A percentile compares a stretch with the other conserved stretches of the same genome.
Evolutionary conservation across 2,329 filamentous ascomycete species (phyloP).

Genomic region (Monosporascus sp.): DNA sequence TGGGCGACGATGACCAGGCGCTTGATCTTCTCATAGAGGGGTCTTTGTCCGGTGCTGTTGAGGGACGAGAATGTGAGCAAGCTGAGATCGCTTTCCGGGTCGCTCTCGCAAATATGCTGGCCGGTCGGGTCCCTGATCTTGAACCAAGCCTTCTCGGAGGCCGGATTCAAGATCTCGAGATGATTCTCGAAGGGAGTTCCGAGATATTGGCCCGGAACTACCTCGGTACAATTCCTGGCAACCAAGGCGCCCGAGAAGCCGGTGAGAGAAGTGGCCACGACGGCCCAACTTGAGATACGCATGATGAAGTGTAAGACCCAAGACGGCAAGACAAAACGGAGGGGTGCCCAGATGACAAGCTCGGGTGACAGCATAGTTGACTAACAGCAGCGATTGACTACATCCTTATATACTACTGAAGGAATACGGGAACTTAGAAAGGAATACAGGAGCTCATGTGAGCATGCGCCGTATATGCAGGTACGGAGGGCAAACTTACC

Average conservation of each 20-base stretch:
- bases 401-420: background rate
- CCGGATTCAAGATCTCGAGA: background rate
- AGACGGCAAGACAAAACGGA: background rate
- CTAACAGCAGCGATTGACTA: too few relatives aligned
- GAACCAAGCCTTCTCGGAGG: slow-evolving; percentile 2
- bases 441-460: background rate
- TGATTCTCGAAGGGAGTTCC: slow-evolving; percentile 1
- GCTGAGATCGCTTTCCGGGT: slow-evolving; percentile 1
- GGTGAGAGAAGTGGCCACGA: background rate
- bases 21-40: background rate
- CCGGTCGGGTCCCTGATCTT: slow-evolving; percentile 3
- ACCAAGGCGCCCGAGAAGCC: background rate
- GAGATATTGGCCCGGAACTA: slow-evolving; percentile 1
- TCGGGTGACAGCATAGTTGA: background rate
- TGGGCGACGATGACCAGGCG: slow-evolving; percentile 2
- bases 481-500: background rate
- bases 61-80: slow-evolving; percentile 2
- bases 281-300: background rate
- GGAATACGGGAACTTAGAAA: background rate
- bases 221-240: slow-evolving; percentile 1
- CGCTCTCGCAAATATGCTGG: slow-evolving; percentile 1
- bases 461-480: background rate
- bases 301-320: background rate
- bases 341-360: background rate
- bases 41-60: background rate